Conservation (phyloP, 2,329 filamentous ascomycete species). For the Thielaviopsis punctulata region DNA sequence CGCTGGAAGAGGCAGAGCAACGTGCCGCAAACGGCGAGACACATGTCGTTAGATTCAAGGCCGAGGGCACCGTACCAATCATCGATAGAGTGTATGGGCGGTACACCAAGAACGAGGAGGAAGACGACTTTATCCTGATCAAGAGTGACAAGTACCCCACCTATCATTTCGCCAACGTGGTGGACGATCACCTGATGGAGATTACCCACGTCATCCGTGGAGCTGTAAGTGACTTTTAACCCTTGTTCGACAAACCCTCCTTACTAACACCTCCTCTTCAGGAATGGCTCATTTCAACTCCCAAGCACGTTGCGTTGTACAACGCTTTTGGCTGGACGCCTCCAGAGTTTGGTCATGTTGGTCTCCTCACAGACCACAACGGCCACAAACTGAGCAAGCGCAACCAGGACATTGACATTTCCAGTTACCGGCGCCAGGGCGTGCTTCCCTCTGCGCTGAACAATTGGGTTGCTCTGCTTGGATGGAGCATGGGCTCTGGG, state of each 20-base stretch:
- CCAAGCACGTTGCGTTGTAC: constrained; percentile 54
- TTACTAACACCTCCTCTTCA: constrained; percentile 18
- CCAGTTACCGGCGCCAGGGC: constrained; percentile 30
- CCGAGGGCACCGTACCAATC: constrained; percentile 21
- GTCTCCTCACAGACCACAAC: constrained; percentile 51
- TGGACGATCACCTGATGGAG: constrained; percentile 88
- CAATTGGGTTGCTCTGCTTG: constrained; percentile 74
- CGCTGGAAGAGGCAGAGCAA: constrained; percentile 49
- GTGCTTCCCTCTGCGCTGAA: constrained; percentile 34
- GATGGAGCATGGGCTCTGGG: constrained; percentile 49
- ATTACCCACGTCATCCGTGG: constrained; percentile 93
- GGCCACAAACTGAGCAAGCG: constrained; percentile 77
- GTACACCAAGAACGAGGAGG: constrained; percentile 35
- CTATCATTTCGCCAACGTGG: constrained; percentile 92
- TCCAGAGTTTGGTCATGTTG: constrained; percentile 65
- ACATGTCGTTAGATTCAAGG: constrained; percentile 63
- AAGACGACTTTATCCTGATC: constrained; percentile 75
- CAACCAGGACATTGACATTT: constrained; percentile 35
- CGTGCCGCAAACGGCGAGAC: constrained; percentile 50
- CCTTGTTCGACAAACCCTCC: not conserved
- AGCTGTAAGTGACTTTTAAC: constrained; percentile 32
- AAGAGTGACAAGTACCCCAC: constrained; percentile 89
- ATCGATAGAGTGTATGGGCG: constrained; percentile 64
- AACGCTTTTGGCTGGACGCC: constrained; percentile 57
- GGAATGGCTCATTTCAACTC: constrained; percentile 95